Base-by-base conservation (phyloP, 2,329 filamentous ascomycete species). In the Fusarium xyrophilum region DNA sequence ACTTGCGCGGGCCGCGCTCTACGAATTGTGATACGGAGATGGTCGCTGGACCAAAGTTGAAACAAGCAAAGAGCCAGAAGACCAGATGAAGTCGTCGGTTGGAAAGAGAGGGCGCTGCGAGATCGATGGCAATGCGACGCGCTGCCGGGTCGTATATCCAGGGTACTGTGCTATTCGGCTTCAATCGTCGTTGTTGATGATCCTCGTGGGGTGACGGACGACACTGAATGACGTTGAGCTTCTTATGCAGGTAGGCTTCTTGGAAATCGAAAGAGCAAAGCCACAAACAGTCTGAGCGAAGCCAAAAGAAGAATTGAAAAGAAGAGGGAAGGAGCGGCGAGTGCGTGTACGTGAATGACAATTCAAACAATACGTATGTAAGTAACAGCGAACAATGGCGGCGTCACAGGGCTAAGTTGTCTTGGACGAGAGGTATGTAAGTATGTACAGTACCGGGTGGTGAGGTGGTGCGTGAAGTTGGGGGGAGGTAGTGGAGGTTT, bases 31-130 rank as follows among this genome's bases (percentile, higher is more conserved):
- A 62, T 67, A 68, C 60, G 39, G 32, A 64, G 46, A 65, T 46
- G 56, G 43, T 69, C 48, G 63, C 60, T 61, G 66, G 69, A 61
- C 67, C 65, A 48, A 46, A 54, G 62, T 69, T 70, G 68, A 69
- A 71, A 71, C 68, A 65, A 63, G 62, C 46, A 70, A 52, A 61
- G 35, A 46, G 55, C 55, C 44, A 58, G 46, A 47, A 35, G 57
- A 43, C 52, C 61, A 65, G 42, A 53, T 47, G 35, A 42, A 62
- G 56, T 63, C n/a, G 42, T 38, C 27, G 43, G 42, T 32, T 23
- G n/a, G 43, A 50, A 57, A 47, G 56, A 47, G 50, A 52, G 23
- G 47, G 47, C 52, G 46, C 60, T 52, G 54, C 33, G 53, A 30
- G 25, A 59, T 70, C 54, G 55, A 50, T 36, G 36, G 54, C 35